A percentile compares a stretch with the other conserved stretches of the same genome.
These are phyloP conservation scores for Amanita phalloides DNA, from an alignment of 768 basidiomycete species.

Conservation along the genomic window DNA sequence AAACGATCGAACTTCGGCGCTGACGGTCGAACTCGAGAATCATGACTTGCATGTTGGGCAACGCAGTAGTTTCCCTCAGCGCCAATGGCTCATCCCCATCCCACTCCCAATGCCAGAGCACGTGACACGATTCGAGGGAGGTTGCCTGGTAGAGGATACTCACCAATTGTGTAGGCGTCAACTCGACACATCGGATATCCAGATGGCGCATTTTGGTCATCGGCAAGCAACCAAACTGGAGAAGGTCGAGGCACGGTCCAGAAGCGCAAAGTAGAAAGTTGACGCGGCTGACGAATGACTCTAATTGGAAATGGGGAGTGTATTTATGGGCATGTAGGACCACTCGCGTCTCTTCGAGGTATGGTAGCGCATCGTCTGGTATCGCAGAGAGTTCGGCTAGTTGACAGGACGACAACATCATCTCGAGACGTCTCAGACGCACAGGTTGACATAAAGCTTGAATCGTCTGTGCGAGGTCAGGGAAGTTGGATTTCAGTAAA, in stretches of 20 bases:
- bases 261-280: slow-evolving; percentile 1
- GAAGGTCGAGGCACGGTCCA: background rate
- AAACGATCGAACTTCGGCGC: background rate
- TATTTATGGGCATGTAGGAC: background rate
- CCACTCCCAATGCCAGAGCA: background rate
- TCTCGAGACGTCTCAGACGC: background rate
- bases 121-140: background rate
- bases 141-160: background rate
- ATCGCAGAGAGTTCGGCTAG: background rate
- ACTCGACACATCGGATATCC: background rate
- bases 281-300: background rate
- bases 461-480: background rate
- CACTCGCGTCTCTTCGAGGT: background rate
- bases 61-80: background rate
- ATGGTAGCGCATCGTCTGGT: background rate
- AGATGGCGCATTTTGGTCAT: background rate
- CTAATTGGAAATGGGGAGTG: background rate
- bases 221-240: background rate
- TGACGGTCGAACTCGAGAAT: background rate
- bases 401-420: background rate
- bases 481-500: background rate
- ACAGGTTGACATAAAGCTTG: background rate
- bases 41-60: slow-evolving; percentile 2
- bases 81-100: background rate
- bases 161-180: background rate